Percentiles rank a stretch among this genome's conserved stretches.
These are phyloP conservation scores for Gomphus sp. DNA, from an alignment of 1,284 basidiomycete genomes.

Conservation along the genomic window DNA sequence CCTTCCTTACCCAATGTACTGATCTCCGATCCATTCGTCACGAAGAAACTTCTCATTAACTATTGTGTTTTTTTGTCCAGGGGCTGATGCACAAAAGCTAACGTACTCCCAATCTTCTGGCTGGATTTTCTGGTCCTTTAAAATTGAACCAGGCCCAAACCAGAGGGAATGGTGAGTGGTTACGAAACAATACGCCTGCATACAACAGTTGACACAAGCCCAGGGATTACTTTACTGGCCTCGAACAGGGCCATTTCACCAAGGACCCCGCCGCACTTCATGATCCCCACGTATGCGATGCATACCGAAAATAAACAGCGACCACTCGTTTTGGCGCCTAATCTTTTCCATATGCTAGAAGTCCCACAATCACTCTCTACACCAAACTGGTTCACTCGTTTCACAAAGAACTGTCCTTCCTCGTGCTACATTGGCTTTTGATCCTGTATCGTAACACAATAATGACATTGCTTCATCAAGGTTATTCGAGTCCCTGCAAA, in stretches of 20 bases:
- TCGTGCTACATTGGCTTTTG: neutral
- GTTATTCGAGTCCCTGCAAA: too few species aligned
- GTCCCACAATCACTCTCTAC: neutral
- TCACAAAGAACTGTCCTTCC: neutral
- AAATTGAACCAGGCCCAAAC: slow-evolving; percentile 50
- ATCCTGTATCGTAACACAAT: neutral
- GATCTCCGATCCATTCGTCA: neutral
- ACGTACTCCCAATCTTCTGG: slow-evolving; percentile 53
- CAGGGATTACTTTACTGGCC: slow-evolving; percentile 67
- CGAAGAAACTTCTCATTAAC: neutral
- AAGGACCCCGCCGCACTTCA: slow-evolving; percentile 46
- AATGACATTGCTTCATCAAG: neutral
- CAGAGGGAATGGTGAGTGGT: slow-evolving; percentile 47
- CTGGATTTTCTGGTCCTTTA: slow-evolving; percentile 81
- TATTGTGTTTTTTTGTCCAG: neutral
- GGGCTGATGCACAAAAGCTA: slow-evolving; percentile 76
- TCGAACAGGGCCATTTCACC: slow-evolving; percentile 51
- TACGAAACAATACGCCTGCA: neutral
- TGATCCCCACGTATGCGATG: slow-evolving; percentile 51
- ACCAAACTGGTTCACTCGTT: neutral
- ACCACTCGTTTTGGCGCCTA: too few species aligned
- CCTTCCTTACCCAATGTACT: slow-evolving; percentile 43
- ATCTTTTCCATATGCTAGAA: neutral
- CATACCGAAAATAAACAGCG: neutral
- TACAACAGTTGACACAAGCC: neutral